Conservation (phyloP, 2,329 filamentous ascomycete species). For the Ophiosphaerella narmari region DNA sequence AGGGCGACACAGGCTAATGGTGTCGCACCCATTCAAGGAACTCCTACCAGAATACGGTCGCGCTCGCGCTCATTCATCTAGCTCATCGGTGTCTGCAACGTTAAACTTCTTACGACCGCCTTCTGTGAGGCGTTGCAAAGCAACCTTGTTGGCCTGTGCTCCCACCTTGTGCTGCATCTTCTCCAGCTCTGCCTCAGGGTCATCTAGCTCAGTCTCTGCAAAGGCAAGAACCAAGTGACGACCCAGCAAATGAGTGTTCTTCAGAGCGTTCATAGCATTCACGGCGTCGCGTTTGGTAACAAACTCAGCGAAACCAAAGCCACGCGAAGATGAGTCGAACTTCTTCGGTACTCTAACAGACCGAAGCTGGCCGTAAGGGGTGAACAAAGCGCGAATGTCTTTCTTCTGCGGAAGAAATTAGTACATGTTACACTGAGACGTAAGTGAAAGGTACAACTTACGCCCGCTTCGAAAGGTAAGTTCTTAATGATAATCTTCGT, state of each 20-base stretch:
- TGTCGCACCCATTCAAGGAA: conserved; percentile 35
- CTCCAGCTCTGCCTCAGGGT: conserved; percentile 93
- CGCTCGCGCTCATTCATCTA: conserved; percentile 45
- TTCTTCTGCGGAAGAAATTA: conserved; percentile 65
- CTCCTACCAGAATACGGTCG: conserved; percentile 36
- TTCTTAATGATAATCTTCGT: conserved; percentile 99
- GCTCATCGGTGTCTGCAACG: conserved; percentile 71
- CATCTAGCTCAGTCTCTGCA: conserved; percentile 83
- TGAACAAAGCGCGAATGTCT: conserved; percentile 83
- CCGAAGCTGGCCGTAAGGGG: conserved; percentile 87
- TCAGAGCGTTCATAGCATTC: conserved; percentile 88
- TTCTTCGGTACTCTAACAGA: conserved; percentile 95
- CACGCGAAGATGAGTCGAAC: conserved; percentile 84
- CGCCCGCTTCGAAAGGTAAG: conserved; percentile 82
- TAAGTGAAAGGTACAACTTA: conserved; percentile 21
- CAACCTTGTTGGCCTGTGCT: conserved; percentile 86
- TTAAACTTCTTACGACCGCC: conserved; percentile 86
- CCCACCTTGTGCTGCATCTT: conserved; percentile 97
- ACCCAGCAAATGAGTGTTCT: conserved; percentile 90
- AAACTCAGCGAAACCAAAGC: conserved; percentile 97
- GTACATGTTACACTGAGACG: conserved; percentile 9
- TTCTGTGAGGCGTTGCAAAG: conserved; percentile 84
- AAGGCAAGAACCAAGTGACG: conserved; percentile 89
- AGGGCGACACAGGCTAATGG: conserved; percentile 28
- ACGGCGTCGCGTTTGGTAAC: conserved; percentile 85